Base-by-base conservation (phyloP, 345 rosid genomes). In the Bruguiera sexangula region DNA sequence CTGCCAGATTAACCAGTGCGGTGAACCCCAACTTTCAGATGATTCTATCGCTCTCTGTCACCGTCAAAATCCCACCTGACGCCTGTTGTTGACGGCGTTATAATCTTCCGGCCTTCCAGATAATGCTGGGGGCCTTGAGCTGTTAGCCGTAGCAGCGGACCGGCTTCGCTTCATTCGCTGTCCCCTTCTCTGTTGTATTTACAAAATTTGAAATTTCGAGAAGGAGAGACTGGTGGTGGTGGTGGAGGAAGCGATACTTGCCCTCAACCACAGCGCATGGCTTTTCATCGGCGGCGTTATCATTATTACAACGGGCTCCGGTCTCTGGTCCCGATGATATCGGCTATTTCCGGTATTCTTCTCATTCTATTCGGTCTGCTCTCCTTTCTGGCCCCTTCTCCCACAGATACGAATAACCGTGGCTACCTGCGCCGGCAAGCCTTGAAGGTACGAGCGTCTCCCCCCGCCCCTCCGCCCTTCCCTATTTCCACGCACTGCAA, bases 231-330 rank as follows among this genome's bases (percentile, higher is more conserved):
- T 4, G 37, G 29, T 27, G 29, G 29, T 27, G 39, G 57, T 1
- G 57, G 26, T 3, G 6, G 59, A 20, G 58, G 8, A 24, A 21
- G 58, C 22, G 58, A 8, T 8, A 24, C 27, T 21, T 54, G 0
- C 9, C 15, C 21, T 54, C 27, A 32, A 18, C 22, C 58, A 21
- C 61, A 8, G 39, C 10, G 20, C 13, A 91, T 94, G 97, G 90
- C 93, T 46, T 77, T 73, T 61, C 86, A 75, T 62, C 83, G 96
- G 83, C 96, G 96, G 84, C 96, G 93, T 75, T 78, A 84, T 69
- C 69, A 50, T 69, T 76, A 79, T 62, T 66, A 81, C 79, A 78
- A 75, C 74, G 87, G 89, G 69, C 75, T 86, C 63, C 87, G 90
- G 3, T 80, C 81, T 65, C 71, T 85, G 37, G 73, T 81, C 3